These are phyloP conservation scores for Periconia sp. DNA, from an alignment of 2,329 filamentous ascomycete genomes.

Conservation along the genomic window DNA sequence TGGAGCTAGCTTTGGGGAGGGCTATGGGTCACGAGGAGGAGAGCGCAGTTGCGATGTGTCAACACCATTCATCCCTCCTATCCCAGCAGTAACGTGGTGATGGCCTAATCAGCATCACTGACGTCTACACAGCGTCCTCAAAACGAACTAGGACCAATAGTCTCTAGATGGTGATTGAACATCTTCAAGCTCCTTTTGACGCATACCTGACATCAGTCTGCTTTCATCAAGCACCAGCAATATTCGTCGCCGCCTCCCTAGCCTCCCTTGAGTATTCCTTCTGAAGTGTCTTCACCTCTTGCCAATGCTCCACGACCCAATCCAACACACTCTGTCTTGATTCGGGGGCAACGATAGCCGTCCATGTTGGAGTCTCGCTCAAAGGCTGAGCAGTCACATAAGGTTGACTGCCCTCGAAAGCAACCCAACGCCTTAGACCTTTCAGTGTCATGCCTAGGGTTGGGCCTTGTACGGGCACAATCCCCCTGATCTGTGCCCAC, in stretches of 20 bases:
- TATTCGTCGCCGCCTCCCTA: slow-evolving; percentile 11
- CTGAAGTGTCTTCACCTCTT: slow-evolving; percentile 34
- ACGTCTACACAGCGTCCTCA: too few relatives aligned
- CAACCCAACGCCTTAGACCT: slow-evolving; percentile 44
- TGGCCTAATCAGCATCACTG: too few relatives aligned
- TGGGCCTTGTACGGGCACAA: slow-evolving; percentile 32
- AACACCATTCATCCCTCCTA: too few relatives aligned
- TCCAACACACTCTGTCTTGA: slow-evolving; percentile 21
- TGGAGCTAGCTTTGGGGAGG: too few relatives aligned
- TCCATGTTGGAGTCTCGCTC: slow-evolving; percentile 29
- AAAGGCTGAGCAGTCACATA: slow-evolving; percentile 21
- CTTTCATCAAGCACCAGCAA: slow-evolving; percentile 11
- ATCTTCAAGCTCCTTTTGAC: too few relatives aligned
- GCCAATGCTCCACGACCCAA: slow-evolving; percentile 42
- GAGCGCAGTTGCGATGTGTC: too few relatives aligned
- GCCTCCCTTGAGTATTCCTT: slow-evolving; percentile 26
- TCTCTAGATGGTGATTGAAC: too few relatives aligned
- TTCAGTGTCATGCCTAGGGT: slow-evolving; percentile 29
- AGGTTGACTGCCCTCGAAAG: slow-evolving; percentile 29
- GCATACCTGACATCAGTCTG: too few relatives aligned
- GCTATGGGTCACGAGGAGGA: too few relatives aligned
- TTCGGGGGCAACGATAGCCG: slow-evolving; percentile 13
- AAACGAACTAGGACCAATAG: too few relatives aligned
- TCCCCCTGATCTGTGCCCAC: slow-evolving; percentile 53
- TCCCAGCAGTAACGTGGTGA: too few relatives aligned